These are phyloP conservation scores for Aspergillus calidoustus DNA, from an alignment of 2,329 filamentous ascomycete species.

Conservation along the genomic window DNA sequence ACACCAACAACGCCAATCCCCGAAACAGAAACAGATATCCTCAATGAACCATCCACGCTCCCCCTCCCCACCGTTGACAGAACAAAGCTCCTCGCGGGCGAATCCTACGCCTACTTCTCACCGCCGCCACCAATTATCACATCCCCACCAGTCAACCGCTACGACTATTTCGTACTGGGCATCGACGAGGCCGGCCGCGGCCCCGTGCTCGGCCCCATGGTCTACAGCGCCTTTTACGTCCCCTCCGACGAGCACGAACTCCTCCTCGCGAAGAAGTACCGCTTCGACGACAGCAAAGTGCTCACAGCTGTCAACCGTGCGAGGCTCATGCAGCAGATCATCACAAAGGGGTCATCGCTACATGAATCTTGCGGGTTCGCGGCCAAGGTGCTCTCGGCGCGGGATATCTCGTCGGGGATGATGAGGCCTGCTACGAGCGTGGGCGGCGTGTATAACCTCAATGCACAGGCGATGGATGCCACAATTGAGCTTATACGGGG, in stretches of 20 bases:
- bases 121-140: slow-evolving; percentile 67
- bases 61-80: slow-evolving; percentile 71
- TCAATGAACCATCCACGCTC: slow-evolving; percentile 50
- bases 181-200: slow-evolving; percentile 94
- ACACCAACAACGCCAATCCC: slow-evolving; percentile 31
- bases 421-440: slow-evolving; percentile 58
- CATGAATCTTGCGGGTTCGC: slow-evolving; percentile 79
- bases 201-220: slow-evolving; percentile 82
- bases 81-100: slow-evolving; percentile 62
- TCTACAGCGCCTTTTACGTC: slow-evolving; percentile 73
- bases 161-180: slow-evolving; percentile 64
- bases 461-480: slow-evolving; percentile 92
- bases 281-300: slow-evolving; percentile 95
- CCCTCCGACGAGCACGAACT: slow-evolving; percentile 67
- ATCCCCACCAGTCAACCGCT: neutral
- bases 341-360: slow-evolving; percentile 64
- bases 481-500: slow-evolving; percentile 80
- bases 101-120: slow-evolving; percentile 74
- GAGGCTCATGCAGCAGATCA: slow-evolving; percentile 71
- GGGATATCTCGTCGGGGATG: slow-evolving; percentile 81
- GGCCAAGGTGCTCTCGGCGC: slow-evolving; percentile 76
- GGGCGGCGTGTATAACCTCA: slow-evolving; percentile 84
- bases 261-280: slow-evolving; percentile 76
- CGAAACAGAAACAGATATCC: slow-evolving; percentile 31
- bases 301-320: slow-evolving; percentile 80